Base-by-base conservation (phyloP, 305 asterid genomes). In the Ilex paraguariensis region DNA sequence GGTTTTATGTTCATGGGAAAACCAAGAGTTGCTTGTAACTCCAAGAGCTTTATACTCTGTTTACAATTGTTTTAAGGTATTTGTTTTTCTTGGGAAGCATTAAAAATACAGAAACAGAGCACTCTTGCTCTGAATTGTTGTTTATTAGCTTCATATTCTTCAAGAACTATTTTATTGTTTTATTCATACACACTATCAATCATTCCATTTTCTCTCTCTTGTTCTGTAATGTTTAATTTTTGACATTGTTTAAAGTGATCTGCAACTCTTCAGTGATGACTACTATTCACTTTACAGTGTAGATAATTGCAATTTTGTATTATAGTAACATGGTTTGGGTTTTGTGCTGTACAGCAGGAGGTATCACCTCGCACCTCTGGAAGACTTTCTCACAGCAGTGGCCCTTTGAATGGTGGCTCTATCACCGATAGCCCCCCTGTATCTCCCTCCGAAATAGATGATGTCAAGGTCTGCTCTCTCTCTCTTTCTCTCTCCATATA, bases 361-460 rank as follows among this genome's bases (percentile, higher is more conserved):
- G 95, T 82, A 65, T 90, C 97, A 69, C 97, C 97, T 1, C 86
- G 95, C 56, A 90, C 97, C 67, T 90, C 96, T 31, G 97, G 97
- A 44, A 72, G 97, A 59, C 86, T 87, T 31, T 87, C 97, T 5
- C 97, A 90, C 79, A 90, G 97, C 80, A 90, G 97, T 61, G 97
- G 97, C 56, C 95, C 95, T 74, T 83, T 83, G 33, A 87, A 81
- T 59, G 91, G 86, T 72, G 84, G 84, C 61, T 83, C 97, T 66
- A 84, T 88, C 57, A 76, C 95, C 31, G 98, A 91, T 81, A 91
- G 96, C 71, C 91, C 98, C 16, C 96, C 98, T 21, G 88, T 83
- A 36, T 91, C 98, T 28, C 95, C 98, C 57, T 80, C 92, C 42
- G 92, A 88, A 73, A 71, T 91, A 70, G 95, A 86, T 45, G 96